Evolutionary conservation across 176 grass and related monocot species (phyloP), one percentile per base, ranked within the genome.

Genomic region (Triticum turgidum): DNA sequence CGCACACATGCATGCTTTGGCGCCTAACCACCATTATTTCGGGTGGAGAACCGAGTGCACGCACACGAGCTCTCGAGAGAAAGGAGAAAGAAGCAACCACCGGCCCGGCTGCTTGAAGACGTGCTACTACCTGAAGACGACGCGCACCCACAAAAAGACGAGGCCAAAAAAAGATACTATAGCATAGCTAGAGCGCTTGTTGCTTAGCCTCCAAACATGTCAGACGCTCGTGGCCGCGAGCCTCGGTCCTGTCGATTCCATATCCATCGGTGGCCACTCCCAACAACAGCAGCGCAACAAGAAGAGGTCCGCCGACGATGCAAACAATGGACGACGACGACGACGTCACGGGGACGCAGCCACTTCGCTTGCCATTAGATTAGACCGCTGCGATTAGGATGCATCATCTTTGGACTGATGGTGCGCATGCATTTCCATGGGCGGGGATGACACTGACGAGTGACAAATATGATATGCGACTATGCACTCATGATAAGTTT

Each of bases 161-260:
- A 41, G 0, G 56, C 27, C 45, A 47, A 76, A 11, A 51, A 21
- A 54, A 18, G 51, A 44, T 44, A 10, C 4, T 15, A 52, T 14
- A 17, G 1, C 2, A 18, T 14, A 6, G 72, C 42, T 15, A 0
- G 58, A 83, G 69, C 65, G 44, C 87, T 27, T 73, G 67, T 89
- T 91, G 89, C 89, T 87, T 94, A 14, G 76, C 71, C 73, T 85
- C 56, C 65, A 91, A 91, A 91, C 89, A 85, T 80, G 41, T 82
- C 89, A 25, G 35, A 91, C 65, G 72, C 70, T 61, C 89, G 21
- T 8, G 54, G 69, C 13, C 69, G 12, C 62, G 41, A 72, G 39
- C 71, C 47, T 39, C 25, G 58, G 78, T 21, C 22, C 30, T 41
- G 75, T 77, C 72, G 14, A 52, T 37, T 65, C 72, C 61, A 65